Evolutionary conservation across 257 asterid species (phyloP).

Genomic region (Mentha longifolia): DNA sequence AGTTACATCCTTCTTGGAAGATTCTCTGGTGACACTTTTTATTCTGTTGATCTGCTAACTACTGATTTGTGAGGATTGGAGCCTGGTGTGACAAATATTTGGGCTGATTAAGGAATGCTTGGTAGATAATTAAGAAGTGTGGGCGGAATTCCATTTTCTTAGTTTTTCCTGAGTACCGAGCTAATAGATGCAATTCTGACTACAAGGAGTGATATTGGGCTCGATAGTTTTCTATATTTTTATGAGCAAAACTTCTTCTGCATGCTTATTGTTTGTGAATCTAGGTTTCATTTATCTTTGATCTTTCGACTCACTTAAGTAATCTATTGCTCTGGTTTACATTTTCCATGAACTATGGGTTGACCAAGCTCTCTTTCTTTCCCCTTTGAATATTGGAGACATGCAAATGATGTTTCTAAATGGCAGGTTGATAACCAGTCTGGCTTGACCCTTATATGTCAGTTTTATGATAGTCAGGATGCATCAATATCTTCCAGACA

Average conservation of each 20-base stretch:
- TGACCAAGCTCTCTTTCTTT: slow-evolving; percentile 14
- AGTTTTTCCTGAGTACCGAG: not conserved
- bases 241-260: not conserved
- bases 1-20: not conserved
- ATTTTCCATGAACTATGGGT: slow-evolving; percentile 24
- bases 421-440: slow-evolving; percentile 82
- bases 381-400: slow-evolving; percentile 13
- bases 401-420: slow-evolving; percentile 31
- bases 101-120: not conserved
- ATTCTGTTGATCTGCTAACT: not conserved
- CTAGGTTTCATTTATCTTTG: slow-evolving; percentile 1
- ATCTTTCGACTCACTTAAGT: not conserved
- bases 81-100: slow-evolving; percentile 15
- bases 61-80: slow-evolving; percentile 16
- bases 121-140: slow-evolving; percentile 11
- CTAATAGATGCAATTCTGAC: slow-evolving; percentile 19
- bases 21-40: slow-evolving; percentile 7
- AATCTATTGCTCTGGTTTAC: slow-evolving; percentile 6
- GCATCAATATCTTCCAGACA: slow-evolving; percentile 68
- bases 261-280: not conserved
- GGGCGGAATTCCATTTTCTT: not conserved
- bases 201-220: slow-evolving; percentile 11
- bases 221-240: not conserved
- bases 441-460: slow-evolving; percentile 73
- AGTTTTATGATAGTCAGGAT: slow-evolving; percentile 76